Percentiles rank a stretch among this genome's conserved stretches.
These are phyloP conservation scores for Quercus mongolica DNA, from an alignment of 306 rosid species.

Conservation along the genomic window DNA sequence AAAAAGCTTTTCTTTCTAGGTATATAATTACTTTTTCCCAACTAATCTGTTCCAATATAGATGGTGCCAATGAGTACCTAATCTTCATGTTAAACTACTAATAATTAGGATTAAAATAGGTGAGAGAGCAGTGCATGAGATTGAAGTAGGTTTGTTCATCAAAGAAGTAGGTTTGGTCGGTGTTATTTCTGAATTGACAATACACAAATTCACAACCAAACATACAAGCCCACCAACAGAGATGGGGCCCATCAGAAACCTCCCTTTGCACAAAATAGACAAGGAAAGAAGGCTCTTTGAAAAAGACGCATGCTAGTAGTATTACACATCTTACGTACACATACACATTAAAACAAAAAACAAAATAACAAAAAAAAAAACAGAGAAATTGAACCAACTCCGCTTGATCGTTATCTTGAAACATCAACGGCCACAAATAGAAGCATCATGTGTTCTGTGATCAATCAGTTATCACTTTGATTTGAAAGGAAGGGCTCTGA, in stretches of 20 bases:
- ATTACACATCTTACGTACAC: slow-evolving; percentile 8
- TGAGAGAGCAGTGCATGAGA: neutral
- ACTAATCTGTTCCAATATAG: no score
- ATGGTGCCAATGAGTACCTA: no score
- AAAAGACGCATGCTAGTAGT: neutral
- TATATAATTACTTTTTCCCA: no score
- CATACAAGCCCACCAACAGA: slow-evolving; percentile 15
- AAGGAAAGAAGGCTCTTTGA: neutral
- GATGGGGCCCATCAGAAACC: neutral
- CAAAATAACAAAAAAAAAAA: neutral
- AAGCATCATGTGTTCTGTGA: no score
- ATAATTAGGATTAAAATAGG: no score
- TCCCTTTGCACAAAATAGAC: neutral
- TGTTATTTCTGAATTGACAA: slow-evolving; percentile 17
- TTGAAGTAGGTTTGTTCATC: neutral
- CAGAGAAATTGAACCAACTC: neutral
- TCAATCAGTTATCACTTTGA: slow-evolving; percentile 21
- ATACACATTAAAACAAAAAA: neutral
- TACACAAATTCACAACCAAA: slow-evolving; percentile 22
- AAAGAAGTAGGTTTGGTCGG: neutral
- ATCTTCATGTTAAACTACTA: no score
- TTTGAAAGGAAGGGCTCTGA: slow-evolving; percentile 61
- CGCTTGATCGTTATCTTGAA: neutral
- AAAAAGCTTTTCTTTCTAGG: no score
- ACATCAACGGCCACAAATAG: neutral